Conservation (phyloP, 179 eudicot genomes). For the Vitellaria paradoxa region DNA sequence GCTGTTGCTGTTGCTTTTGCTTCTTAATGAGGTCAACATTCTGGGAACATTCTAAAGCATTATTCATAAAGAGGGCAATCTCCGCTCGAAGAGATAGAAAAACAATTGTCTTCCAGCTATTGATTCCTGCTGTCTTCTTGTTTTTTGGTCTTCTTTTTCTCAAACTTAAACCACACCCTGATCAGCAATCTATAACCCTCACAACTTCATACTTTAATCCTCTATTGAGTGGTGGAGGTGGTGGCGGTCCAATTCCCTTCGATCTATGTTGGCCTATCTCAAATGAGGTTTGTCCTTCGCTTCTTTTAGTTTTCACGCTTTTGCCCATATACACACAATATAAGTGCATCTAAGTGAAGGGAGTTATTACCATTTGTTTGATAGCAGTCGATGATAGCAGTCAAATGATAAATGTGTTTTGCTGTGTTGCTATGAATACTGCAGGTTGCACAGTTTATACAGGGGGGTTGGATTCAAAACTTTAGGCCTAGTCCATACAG, state of each 20-base stretch:
- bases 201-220: constrained; percentile 94
- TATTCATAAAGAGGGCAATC: constrained; percentile 80
- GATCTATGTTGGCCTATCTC: constrained; percentile 69
- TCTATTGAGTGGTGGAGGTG: constrained; percentile 83
- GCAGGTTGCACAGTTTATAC: constrained; percentile 68
- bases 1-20: constrained; percentile 41
- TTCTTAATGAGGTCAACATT: constrained; percentile 67
- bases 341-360: not conserved
- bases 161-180: constrained; percentile 88
- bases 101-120: constrained; percentile 88
- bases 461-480: constrained; percentile 94
- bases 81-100: constrained; percentile 86
- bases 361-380: not conserved
- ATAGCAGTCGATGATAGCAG: not conserved
- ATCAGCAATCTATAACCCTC: constrained; percentile 71
- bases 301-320: not conserved
- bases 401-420: not conserved
- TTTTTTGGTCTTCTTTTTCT: constrained; percentile 82
- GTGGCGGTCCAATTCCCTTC: constrained; percentile 94
- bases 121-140: constrained; percentile 84
- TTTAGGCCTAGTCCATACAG: constrained; percentile 57
- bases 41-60: constrained; percentile 88
- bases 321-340: not conserved
- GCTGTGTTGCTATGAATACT: not conserved
- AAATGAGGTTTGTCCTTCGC: constrained; percentile 41